Evolutionary conservation across 176 grass and related monocot genomes (phyloP).

Genomic region (Bothriochloa decipiens): DNA sequence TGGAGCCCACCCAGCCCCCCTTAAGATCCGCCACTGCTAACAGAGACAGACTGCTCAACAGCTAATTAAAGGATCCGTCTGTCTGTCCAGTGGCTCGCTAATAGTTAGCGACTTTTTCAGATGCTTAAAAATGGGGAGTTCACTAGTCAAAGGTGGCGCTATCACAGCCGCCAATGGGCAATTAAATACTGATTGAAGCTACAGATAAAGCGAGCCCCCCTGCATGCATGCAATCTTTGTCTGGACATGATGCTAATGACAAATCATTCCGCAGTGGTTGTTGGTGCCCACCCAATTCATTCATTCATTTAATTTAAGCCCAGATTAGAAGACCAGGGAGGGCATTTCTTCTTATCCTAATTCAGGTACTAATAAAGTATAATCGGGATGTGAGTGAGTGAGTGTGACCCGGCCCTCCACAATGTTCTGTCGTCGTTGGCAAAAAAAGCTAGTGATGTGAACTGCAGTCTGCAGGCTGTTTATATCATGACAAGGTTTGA

Average conservation of each 20-base stretch:
- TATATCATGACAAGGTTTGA: constrained; percentile 8
- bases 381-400: not conserved
- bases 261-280: constrained; percentile 21
- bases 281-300: constrained; percentile 9
- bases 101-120: not conserved
- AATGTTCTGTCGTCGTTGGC: not conserved
- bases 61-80: constrained; percentile 3
- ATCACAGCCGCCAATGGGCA: constrained; percentile 11
- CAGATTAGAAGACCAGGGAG: not conserved
- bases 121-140: constrained; percentile 32
- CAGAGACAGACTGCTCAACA: constrained; percentile 27
- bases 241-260: constrained; percentile 16
- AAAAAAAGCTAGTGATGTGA: not conserved
- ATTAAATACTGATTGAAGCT: not conserved
- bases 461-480: not conserved
- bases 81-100: not conserved
- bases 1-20: not conserved
- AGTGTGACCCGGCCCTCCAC: constrained; percentile 11
- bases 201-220: too few relatives aligned
- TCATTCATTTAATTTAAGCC: not conserved
- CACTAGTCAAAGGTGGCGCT: not conserved
- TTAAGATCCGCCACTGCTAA: not conserved
- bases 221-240: constrained; percentile 37
- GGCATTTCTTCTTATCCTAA: not conserved
- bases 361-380: not conserved